Base-by-base conservation (phyloP, 345 rosid species). In the Nasturtium officinale region DNA sequence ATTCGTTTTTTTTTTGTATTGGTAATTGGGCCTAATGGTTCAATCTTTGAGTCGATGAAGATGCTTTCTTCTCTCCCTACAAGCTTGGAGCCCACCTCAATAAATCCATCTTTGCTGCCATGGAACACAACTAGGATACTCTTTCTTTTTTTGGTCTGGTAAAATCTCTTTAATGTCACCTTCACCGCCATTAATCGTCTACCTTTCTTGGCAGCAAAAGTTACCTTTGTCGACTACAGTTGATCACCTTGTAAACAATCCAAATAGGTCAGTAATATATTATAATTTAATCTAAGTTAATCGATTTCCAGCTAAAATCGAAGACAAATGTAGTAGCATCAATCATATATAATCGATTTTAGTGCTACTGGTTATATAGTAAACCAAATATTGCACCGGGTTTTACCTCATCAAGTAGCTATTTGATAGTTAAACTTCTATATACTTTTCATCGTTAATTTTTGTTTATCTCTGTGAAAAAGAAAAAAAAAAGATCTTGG, bases 61-160 rank as follows among this genome's bases (percentile, higher is more conserved):
- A 64, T 77, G 56, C 71, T 69, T 30, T 70, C 71, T 76, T 56
- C 65, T 50, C 18, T 65, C 35, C 68, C 72, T 42, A 40, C 43
- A 65, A 77, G 51, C 48, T 77, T 71, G 73, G 81, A 78, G 78
- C 78, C 81, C 81, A 78, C 81, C 62, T 43, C 70, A 78, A 78
- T 78, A 78, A 78, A 60, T 78, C 71, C 54, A 3, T 61, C 61
- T 72, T 66, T 52, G 78, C 16, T 46, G 42, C 78, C 77, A 73
- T 78, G 58, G 65, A 62, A 46, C 66, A 73, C 73, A 77, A 77
- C 42, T 65, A 42, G 35, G 55, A 50, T 77, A 71, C 80, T 70
- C 72, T 71, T 69, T 37, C 71, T 61, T 71, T 40, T 55, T 65
- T 71, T 48, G 67, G 67, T 71, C 67, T 51, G 26, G 77, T 72